Evolutionary conservation across 1,139 yeast genomes (phyloP).

Genomic region (Pichia sp.): DNA sequence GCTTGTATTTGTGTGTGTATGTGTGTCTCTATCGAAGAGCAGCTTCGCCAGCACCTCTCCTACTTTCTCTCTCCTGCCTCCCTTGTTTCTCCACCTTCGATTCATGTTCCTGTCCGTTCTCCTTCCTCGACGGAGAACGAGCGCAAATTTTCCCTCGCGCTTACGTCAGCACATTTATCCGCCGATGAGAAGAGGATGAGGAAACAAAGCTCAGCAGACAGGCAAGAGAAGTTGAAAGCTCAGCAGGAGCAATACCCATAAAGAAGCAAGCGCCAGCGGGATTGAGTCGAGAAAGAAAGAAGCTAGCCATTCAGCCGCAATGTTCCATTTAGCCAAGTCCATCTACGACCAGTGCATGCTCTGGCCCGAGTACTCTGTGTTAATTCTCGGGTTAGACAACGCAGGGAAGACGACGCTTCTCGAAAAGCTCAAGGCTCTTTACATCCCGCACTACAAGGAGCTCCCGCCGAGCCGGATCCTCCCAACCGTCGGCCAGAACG

Average conservation of each 20-base stretch:
- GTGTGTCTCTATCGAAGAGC: not conserved
- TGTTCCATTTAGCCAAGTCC: constrained; percentile 66
- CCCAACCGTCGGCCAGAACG: constrained; percentile 78
- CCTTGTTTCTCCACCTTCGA: too few relatives aligned
- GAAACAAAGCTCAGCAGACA: not conserved
- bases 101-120: too few relatives aligned
- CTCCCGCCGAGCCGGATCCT: constrained; percentile 47
- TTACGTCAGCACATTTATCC: not conserved
- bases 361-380: constrained; percentile 64
- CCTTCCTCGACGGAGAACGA: too few relatives aligned
- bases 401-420: constrained; percentile 91
- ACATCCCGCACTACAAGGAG: constrained; percentile 39
- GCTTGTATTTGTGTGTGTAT: not conserved
- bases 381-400: constrained; percentile 87
- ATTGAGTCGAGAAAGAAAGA: too few relatives aligned
- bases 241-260: too few relatives aligned
- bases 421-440: constrained; percentile 55
- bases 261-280: too few relatives aligned
- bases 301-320: constrained; percentile 23
- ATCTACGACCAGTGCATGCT: constrained; percentile 53
- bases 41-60: not conserved
- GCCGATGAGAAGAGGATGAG: not conserved
- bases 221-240: not conserved
- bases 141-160: not conserved
- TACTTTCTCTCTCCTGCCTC: too few relatives aligned